Base-by-base conservation (phyloP, 177 flowering plant species). In the Vitis hybrid region DNA sequence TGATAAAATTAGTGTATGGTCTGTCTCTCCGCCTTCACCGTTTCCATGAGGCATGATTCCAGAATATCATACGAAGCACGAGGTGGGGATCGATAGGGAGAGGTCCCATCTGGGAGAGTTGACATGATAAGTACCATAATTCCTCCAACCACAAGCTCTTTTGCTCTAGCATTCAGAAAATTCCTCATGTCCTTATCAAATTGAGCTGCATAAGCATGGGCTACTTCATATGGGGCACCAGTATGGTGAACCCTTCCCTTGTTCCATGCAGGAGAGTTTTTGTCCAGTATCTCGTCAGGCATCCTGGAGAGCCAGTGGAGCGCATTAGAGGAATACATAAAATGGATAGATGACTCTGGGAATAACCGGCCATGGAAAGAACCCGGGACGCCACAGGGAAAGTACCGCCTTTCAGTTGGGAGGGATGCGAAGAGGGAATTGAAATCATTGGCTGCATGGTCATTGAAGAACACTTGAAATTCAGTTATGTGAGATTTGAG, bases 391-490 rank as follows among this genome's bases (percentile, higher is more conserved):
- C 73, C 84, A 0, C 76, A 75, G 0, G 72, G 68, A 11, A 69
- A 76, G 74, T 80, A 82, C 2, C 4, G 23, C n/a, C 72, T 66
- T 1, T 52, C 51, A 0, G 65, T 3, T 30, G 82, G 78, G 4
- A 74, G 72, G 12, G 79, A 71, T 1, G 55, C 19, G 60, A 82
- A 79, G 55, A 82, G 77, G 13, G 77, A 76, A 63, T 85, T 85
- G 80, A 85, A 85, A 56, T 85, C 88, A 56, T 83, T 85, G 10
- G 77, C n/a, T 3, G 52, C 52, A 8, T 75, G 80, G 26, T 80
- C 86, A 26, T 60, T 80, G 70, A 80, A 83, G 57, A 74, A 74
- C 1, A 80, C 82, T 45, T 78, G 80, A 65, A 74, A 69, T 13
- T 74, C 60, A 72, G 66, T 18, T 6, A 10, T 7, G 62, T 40